Evolutionary conservation across 768 basidiomycete genomes (phyloP), one percentile per base, ranked within the genome.

Genomic region (Pleurotus pulmonarius): DNA sequence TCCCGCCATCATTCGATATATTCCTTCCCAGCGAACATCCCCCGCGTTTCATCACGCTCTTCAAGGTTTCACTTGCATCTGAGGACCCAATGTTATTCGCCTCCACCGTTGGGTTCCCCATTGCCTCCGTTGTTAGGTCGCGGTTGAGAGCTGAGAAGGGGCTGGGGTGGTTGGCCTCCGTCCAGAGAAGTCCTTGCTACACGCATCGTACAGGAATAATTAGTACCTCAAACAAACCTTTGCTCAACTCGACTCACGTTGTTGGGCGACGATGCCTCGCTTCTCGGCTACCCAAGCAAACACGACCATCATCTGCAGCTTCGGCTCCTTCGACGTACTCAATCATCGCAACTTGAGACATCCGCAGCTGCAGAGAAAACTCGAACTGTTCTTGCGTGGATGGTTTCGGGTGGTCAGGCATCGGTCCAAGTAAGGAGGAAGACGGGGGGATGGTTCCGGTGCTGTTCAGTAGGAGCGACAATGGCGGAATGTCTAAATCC

Each of bases 321-420:
- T 95, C 92, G 0, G 93, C 80, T 0, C 97, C 96, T 38, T 94
- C 88, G 15, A 90, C 80, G 37, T 87, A 81, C 70, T 98, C 97
- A 15, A 81, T 79, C 48, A 98, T 72, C 5, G 87, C 83, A 47
- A 88, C 85, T 65, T 91, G 87, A 0, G 94, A 90, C 81, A 96
- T 90, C 26, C 93, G 78, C 26, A 98, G 69, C 69, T 97, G 90
- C 45, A 97, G 73, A 16, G 89, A 86, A 52, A 87, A 78, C 64
- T 90, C 90, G 60, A 97, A 89, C 9, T 77, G 64, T 39, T 90
- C 86, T 18, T 78, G 74, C 5, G 76, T 72, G 2, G 83, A 81
- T 0, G 83, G 76, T 3, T 60, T 53, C 2, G 82, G 78, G 51
- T 81, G 74, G 60, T 82, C 83, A 3, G 72, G 75, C 13, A 75